phyloP scores from a whole-genome alignment of 441 rosid species.

The Populus hybrid region DNA sequence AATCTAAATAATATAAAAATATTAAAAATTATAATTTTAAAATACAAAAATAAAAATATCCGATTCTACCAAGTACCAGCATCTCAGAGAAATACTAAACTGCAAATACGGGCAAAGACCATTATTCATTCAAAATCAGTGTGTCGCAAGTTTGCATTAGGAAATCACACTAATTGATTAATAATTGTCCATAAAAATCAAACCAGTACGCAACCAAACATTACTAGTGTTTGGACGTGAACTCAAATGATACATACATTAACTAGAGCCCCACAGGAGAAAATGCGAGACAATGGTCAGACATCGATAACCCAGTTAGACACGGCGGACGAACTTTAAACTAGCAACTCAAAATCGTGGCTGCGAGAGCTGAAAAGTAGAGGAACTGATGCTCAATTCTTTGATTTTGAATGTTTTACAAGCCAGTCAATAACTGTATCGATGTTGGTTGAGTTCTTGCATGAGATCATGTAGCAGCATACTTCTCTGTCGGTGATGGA shows the following conservation, averaged over 20 bases:
- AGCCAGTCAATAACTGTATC: conserved; percentile 93
- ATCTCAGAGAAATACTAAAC: not conserved
- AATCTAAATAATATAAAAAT: too few relatives aligned
- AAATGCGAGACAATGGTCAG: conserved; percentile 18
- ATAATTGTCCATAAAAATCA: conserved; percentile 31
- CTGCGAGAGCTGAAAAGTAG: conserved; percentile 3
- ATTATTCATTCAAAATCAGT: conserved; percentile 22
- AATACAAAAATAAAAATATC: too few relatives aligned
- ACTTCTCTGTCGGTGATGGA: conserved; percentile 80
- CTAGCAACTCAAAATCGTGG: conserved; percentile 7
- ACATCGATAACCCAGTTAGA: conserved; percentile 19
- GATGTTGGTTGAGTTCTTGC: conserved; percentile 91
- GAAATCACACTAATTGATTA: conserved; percentile 18
- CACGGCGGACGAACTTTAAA: conserved; percentile 14
- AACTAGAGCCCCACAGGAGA: conserved; percentile 13
- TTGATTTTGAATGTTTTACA: conserved; percentile 84
- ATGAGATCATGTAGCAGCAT: conserved; percentile 95
- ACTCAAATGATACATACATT: conserved; percentile 10
- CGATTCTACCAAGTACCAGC: not conserved
- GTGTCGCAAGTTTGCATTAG: conserved; percentile 20
- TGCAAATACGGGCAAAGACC: not conserved
- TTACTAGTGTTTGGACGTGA: conserved; percentile 14
- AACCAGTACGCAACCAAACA: conserved; percentile 21
- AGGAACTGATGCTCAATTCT: conserved; percentile 32
- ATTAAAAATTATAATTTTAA: too few relatives aligned